Conservation (phyloP, 2,329 filamentous ascomycete genomes). For the Colletotrichum tropicale region DNA sequence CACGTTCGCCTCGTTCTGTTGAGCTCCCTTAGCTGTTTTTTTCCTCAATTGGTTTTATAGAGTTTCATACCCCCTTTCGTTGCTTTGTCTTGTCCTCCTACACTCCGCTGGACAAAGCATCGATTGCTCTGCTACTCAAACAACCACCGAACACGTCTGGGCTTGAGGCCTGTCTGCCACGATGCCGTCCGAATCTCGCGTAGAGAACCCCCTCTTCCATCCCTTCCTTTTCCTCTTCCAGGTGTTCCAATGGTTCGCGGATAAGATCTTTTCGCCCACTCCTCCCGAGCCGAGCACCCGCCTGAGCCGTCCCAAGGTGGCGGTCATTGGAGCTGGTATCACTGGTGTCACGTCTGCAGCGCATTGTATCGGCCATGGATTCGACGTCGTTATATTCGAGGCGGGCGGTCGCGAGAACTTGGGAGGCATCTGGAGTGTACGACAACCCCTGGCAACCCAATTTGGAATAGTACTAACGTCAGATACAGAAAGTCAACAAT, state of each 20-base stretch:
- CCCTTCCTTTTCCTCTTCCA: conserved; percentile 68
- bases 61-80: neutral
- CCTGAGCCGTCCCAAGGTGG: conserved; percentile 68
- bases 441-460: conserved; percentile 23
- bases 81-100: neutral
- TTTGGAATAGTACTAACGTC: neutral
- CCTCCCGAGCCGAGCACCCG: conserved; percentile 65
- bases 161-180: neutral
- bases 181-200: conserved; percentile 35
- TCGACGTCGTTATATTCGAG: conserved; percentile 82
- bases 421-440: conserved; percentile 81
- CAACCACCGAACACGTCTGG: neutral
- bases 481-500: conserved; percentile 72
- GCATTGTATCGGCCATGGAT: conserved; percentile 85
- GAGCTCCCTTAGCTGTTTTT: neutral
- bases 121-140: neutral
- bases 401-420: conserved; percentile 68
- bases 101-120: neutral
- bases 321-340: conserved; percentile 73
- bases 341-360: conserved; percentile 80
- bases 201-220: conserved; percentile 49
- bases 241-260: conserved; percentile 67
- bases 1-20: neutral
- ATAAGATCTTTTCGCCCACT: conserved; percentile 69
- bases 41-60: neutral